Base-by-base conservation (phyloP, 345 rosid species). In the Brassica rapa region DNA sequence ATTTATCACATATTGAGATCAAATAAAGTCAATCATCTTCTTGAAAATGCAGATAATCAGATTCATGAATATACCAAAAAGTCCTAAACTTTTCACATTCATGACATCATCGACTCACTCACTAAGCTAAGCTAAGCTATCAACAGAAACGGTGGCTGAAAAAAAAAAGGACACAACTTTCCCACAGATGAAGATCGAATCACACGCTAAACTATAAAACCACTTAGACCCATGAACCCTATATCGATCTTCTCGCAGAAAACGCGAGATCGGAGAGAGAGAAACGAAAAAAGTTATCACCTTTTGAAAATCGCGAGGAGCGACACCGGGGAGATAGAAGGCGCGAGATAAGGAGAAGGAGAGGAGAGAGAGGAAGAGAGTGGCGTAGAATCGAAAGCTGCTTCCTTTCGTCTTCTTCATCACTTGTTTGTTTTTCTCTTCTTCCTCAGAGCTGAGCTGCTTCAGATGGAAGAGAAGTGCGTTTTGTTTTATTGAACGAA, bases 291-390 rank as follows among this genome's bases (percentile, higher is more conserved):
- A 53, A 55, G 29, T 62, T 4, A 59, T 59, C 83, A 94, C 99
- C 88, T 72, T 83, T 33, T 77, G 87, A 75, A 95, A 88, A 89
- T 95, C 97, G 53, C 98, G 99, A 73, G 99, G 99, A 75, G 99
- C 96, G 5, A 95, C 99, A 6, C 99, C 99, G 35, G 99, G 99
- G 39, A 95, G 98, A 77, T 95, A 95, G 84, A 95, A 93, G 73
- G 95, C 83, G 64, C 83, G 80, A 0, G 88, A 89, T 35, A 86
- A 75, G 75, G 90, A 86, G 68, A 87, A 14, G 3, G 84, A 77
- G 32, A 90, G 73, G 77, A 85, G 80, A 71, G 70, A 62, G 80
- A 89, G 66, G 74, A 86, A 64, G 29, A 85, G 67, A 21, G 73
- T 64, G 57, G 83, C 69, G 70, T 66, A 49, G 37, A 77, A 67